These are phyloP conservation scores for Colletotrichum abscissum DNA, from an alignment of 2,329 filamentous ascomycete genomes.

Conservation along the genomic window DNA sequence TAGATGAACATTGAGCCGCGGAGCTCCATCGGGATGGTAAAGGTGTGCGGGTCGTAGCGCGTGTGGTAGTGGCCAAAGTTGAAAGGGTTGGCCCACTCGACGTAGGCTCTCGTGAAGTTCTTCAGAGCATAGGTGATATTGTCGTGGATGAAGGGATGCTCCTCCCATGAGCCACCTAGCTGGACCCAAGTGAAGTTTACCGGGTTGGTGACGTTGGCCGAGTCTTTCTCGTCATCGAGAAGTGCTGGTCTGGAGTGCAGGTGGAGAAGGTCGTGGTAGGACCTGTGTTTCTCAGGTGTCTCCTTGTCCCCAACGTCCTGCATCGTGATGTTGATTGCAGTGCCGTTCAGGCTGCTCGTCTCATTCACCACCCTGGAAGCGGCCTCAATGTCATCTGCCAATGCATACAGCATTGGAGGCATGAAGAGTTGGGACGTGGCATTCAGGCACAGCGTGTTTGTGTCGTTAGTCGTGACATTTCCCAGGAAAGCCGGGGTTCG, in stretches of 20 bases:
- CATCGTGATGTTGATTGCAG: slow-evolving; percentile 6
- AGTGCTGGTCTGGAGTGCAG: not conserved
- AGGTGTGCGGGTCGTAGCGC: slow-evolving; percentile 54
- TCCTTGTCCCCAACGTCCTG: not conserved
- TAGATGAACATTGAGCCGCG: slow-evolving; percentile 54
- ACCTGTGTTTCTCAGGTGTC: not conserved
- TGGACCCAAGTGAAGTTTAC: slow-evolving; percentile 47
- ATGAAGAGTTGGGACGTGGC: slow-evolving; percentile 42
- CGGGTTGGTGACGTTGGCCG: slow-evolving; percentile 50
- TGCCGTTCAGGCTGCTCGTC: not conserved
- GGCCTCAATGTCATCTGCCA: slow-evolving; percentile 37
- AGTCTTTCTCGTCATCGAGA: slow-evolving; percentile 37
- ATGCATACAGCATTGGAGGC: slow-evolving; percentile 44
- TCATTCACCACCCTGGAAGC: slow-evolving; percentile 19
- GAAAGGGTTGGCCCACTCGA: slow-evolving; percentile 55
- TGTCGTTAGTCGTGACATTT: slow-evolving; percentile 43
- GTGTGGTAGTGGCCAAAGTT: slow-evolving; percentile 52
- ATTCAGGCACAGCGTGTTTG: slow-evolving; percentile 48
- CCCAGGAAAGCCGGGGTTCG: slow-evolving; percentile 43
- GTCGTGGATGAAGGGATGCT: slow-evolving; percentile 52
- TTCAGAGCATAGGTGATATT: slow-evolving; percentile 50
- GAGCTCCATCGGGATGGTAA: slow-evolving; percentile 55
- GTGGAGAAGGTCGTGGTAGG: not conserved
- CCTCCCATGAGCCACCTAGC: slow-evolving; percentile 54
- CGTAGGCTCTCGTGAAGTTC: slow-evolving; percentile 50